A percentile compares a stretch with the other conserved stretches of the same genome.
Conservation (phyloP, 1,284 basidiomycete species). For the Vanrija sp. region DNA sequence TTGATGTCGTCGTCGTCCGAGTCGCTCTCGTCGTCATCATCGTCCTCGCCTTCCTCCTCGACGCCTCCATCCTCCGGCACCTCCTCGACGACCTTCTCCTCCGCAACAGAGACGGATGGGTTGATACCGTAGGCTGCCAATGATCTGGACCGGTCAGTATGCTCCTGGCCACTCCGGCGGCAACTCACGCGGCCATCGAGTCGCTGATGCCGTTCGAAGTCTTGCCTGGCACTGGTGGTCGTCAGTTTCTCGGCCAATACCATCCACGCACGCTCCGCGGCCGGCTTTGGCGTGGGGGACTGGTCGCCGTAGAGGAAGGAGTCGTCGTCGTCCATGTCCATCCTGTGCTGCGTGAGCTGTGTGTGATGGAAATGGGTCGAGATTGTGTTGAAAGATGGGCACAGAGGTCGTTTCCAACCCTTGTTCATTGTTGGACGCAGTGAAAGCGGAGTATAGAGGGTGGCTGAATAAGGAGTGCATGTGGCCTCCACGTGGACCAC, state of each 20-base stretch:
- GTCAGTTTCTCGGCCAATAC: constrained; percentile 16
- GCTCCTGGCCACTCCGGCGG: no score
- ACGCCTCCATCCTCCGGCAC: constrained; percentile 39
- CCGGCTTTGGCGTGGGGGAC: background rate
- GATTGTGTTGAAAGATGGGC: background rate
- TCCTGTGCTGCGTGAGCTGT: constrained; percentile 7
- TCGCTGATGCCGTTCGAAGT: constrained; percentile 14
- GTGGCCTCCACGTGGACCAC: background rate
- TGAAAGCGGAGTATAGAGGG: background rate
- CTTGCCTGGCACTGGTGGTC: no score
- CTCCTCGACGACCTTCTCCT: constrained; percentile 23
- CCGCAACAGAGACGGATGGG: constrained; percentile 26
- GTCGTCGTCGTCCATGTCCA: constrained; percentile 47
- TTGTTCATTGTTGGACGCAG: background rate
- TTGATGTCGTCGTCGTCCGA: constrained; percentile 48
- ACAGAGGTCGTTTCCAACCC: background rate
- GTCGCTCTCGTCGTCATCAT: constrained; percentile 43
- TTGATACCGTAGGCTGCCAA: constrained; percentile 46
- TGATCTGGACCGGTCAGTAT: constrained; percentile 23
- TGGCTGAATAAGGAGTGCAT: background rate
- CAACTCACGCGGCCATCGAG: constrained; percentile 32
- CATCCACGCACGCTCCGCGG: constrained; percentile 17
- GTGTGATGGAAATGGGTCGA: background rate
- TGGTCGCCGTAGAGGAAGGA: constrained; percentile 45
- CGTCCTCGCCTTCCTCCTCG: constrained; percentile 37